Conservation (phyloP, 1,139 yeast genomes). For the Blastobotrys buckinghamii region DNA sequence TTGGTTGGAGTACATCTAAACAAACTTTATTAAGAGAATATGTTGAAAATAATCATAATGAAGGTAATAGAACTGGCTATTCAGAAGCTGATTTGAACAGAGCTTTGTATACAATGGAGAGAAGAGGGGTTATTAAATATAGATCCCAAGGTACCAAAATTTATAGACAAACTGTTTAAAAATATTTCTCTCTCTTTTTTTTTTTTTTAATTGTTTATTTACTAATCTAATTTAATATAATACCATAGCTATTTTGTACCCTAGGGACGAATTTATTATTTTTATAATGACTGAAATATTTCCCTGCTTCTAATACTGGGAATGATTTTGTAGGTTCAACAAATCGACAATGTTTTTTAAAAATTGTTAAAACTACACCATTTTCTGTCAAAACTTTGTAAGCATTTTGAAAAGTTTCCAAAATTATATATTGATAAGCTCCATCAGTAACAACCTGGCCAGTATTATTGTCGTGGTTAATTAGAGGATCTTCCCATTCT, state of each 20-base stretch:
- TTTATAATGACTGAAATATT: not conserved
- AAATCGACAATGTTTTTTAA: not conserved
- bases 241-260: not conserved
- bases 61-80: slow-evolving; percentile 42
- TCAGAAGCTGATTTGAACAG: slow-evolving; percentile 73
- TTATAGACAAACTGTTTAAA: slow-evolving; percentile 67
- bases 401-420: not conserved
- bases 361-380: not conserved
- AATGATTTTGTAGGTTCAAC: not conserved
- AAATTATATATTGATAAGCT: not conserved
- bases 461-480: not conserved
- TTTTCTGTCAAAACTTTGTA: not conserved
- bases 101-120: slow-evolving; percentile 75
- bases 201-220: too few species aligned
- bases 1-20: slow-evolving; percentile 94
- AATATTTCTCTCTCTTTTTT: too few species aligned
- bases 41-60: slow-evolving; percentile 34
- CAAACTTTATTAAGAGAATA: slow-evolving; percentile 79
- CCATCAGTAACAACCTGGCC: not conserved
- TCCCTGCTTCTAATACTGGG: not conserved
- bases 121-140: slow-evolving; percentile 80
- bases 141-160: slow-evolving; percentile 86
- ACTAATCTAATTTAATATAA: too few species aligned
- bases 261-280: not conserved
- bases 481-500: not conserved